phyloP scores from a whole-genome alignment of 2,329 filamentous ascomycete genomes.

The Fusarium fujikuroi region DNA sequence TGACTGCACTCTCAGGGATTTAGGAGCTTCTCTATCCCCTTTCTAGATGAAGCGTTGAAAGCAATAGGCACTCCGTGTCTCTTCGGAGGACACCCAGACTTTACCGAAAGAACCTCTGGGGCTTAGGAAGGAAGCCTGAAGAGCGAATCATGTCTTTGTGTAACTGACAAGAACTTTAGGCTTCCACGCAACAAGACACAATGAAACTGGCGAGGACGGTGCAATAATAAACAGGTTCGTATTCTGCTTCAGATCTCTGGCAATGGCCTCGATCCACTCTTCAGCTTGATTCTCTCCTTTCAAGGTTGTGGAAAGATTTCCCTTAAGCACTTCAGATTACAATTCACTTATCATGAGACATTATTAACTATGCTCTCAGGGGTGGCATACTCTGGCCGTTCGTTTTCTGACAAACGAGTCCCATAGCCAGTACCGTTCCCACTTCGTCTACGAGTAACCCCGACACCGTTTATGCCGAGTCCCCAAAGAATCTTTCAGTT shows the following conservation, averaged over 20 bases:
- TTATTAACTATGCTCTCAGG: neutral
- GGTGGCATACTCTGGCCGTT: neutral
- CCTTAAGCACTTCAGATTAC: neutral
- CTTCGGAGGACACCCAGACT: too few species aligned
- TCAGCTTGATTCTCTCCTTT: neutral
- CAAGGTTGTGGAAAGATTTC: neutral
- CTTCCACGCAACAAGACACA: neutral
- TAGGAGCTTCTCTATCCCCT: neutral
- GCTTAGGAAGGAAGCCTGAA: neutral
- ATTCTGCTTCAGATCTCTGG: too few species aligned
- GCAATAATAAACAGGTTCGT: too few species aligned
- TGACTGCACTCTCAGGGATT: neutral
- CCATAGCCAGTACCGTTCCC: too few species aligned
- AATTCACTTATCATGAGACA: too few species aligned
- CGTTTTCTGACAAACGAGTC: neutral
- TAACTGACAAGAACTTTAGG: neutral
- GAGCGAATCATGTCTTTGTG: neutral
- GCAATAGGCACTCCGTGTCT: neutral
- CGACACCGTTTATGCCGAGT: too few species aligned
- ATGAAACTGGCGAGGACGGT: neutral
- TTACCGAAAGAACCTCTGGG: neutral
- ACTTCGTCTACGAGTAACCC: neutral
- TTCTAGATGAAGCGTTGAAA: neutral
- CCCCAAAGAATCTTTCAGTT: too few species aligned
- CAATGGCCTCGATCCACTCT: neutral